Base-by-base conservation (phyloP, 805 yeast species). In the Wickerhamiella allomyrinae region DNA sequence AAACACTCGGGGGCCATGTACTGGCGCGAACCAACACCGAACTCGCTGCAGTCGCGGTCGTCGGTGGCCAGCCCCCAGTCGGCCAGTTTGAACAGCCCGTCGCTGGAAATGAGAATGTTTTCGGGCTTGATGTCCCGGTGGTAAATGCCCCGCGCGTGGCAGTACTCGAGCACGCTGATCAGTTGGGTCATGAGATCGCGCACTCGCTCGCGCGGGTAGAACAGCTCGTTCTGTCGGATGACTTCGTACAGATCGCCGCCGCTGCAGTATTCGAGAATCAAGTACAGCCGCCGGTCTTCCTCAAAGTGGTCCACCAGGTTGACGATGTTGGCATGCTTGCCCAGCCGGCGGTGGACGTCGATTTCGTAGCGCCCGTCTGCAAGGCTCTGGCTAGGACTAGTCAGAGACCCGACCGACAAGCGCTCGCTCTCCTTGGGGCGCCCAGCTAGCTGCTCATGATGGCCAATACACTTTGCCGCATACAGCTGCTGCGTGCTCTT, bases 71-170 rank as follows among this genome's bases (percentile, higher is more conserved):
- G 67, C 4, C 97, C 97, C 61, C 91, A 89, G 63, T 89, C 98
- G 29, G 93, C 89, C 46, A 78, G 67, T 48, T 70, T 72, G 43
- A 79, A 65, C 41, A 68, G 57, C 45, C 76, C 84, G 52, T 71
- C 67, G 55, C 60, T 59, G 10, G 74, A 69, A 39, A 86, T 76
- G 54, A 91, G 66, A 43, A 91, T 73, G 64, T 91, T 91, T 59
- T 91, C 97, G 5, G 98, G 98, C 65, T 91, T 91, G 79, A 91
- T 69, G 63, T 91, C 97, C 6, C 98, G 97, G 59, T 91, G 98
- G 42, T 64, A 71, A 3, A 86, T 67, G 8, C 65, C 70, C 14
- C 64, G 54, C 5, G 63, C 68, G 59, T 89, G 96, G 55, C 93
- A 82, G 62, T 78, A 82, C 47, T 75, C 73, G 42, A 87, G 69